Evolutionary conservation across 306 rosid species (phyloP), one percentile per base, ranked within the genome.

Genomic region (Citrullus mucosospermus): DNA sequence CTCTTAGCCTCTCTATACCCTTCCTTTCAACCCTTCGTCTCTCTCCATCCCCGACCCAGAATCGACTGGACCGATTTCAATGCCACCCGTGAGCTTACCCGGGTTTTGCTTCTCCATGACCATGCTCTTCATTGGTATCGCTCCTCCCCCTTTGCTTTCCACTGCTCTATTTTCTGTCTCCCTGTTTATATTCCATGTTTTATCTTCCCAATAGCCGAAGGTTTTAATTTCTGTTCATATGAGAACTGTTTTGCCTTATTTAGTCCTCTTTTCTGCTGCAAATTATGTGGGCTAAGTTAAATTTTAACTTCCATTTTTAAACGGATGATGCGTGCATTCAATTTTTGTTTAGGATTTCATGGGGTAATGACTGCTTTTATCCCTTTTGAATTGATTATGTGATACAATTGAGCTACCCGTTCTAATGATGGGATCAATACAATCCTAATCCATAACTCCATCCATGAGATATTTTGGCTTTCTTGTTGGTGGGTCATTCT

Each of bases 31-130:
- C 89, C 87, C 60, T 93, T 87, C 57, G 81, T 91, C 3, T 61
- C 83, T 16, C 77, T 58, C 34, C 20, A 59, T 6, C 78, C 79
- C 16, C 84, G 83, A 39, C 94, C 92, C 82, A 82, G 59, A 75
- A 84, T 89, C 53, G 88, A 91, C 68, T 93, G 97, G 97, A 88
- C 91, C 16, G 93, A 93, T 76, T 93, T 89, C 88, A 91, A 91
- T 13, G 96, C 96, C 82, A 93, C 93, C n/a, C 89, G 94, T 5
- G 87, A 91, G 62, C 94, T 93, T 81, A 90, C 88, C 65, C 83
- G 91, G 65, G 89, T 82, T 59, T 80, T 88, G 54, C 89, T 85
- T 62, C 85, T 85, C 78, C 91, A 88, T 73, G 89, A 85, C 82
- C 87, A 82, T 48, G 74, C 79, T 32, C 83, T 88, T 75, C 56